These are phyloP conservation scores for Chalara sp. DNA, from an alignment of 2,329 filamentous ascomycete species.

Conservation along the genomic window DNA sequence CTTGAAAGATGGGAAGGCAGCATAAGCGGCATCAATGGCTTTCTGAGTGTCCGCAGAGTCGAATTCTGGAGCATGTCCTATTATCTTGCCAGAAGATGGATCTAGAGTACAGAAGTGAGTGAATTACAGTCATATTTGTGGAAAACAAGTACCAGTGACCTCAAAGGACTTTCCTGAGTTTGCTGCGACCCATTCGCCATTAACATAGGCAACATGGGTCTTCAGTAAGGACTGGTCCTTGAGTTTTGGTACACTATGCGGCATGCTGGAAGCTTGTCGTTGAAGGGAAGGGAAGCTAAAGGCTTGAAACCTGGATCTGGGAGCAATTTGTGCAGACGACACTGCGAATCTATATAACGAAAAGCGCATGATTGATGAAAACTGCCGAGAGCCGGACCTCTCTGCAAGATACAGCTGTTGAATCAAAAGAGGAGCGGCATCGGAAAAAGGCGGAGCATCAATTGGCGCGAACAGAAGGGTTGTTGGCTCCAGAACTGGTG, in stretches of 20 bases:
- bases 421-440: background rate
- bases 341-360: no score
- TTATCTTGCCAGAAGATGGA: constrained; percentile 72
- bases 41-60: constrained; percentile 66
- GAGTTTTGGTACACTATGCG: constrained; percentile 44
- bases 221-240: constrained; percentile 80
- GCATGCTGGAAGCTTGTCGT: constrained; percentile 20
- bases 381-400: no score
- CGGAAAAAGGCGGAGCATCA: background rate
- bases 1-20: constrained; percentile 66
- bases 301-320: constrained; percentile 19
- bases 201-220: constrained; percentile 73
- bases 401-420: no score
- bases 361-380: no score
- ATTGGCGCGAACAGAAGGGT: background rate
- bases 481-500: background rate
- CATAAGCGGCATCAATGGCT: constrained; percentile 77
- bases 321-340: no score
- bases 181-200: constrained; percentile 86
- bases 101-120: constrained; percentile 41
- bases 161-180: constrained; percentile 88
- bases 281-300: constrained; percentile 16
- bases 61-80: constrained; percentile 84
- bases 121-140: background rate
- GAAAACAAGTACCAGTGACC: constrained; percentile 51